Percentiles rank a stretch among this genome's conserved stretches.
phyloP scores from a whole-genome alignment of 768 basidiomycete species.

The Psilocybe cyanescens region DNA sequence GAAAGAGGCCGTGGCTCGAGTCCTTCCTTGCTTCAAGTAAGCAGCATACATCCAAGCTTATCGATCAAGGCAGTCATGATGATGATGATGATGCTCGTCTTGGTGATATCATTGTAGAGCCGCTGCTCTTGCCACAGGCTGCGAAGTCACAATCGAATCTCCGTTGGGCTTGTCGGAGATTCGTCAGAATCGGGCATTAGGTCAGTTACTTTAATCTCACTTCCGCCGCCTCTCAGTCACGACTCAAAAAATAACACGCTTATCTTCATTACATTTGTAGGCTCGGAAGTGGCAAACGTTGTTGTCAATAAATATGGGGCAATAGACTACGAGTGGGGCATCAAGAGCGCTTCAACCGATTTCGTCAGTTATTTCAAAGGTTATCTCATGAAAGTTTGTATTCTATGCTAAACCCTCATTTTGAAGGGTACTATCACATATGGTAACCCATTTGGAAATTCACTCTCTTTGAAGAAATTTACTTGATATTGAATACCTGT shows the following conservation, averaged over 20 bases:
- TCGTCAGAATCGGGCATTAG: slow-evolving; percentile 67
- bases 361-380: slow-evolving; percentile 56
- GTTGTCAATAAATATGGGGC: slow-evolving; percentile 64
- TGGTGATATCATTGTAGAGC: slow-evolving; percentile 43
- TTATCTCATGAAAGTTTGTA: neutral
- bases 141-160: slow-evolving; percentile 47
- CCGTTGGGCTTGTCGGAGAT: slow-evolving; percentile 49
- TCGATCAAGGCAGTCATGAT: neutral
- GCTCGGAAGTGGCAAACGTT: slow-evolving; percentile 65
- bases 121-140: slow-evolving; percentile 69
- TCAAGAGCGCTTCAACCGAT: slow-evolving; percentile 76
- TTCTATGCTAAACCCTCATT: neutral
- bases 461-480: neutral
- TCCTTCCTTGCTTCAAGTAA: slow-evolving; percentile 75
- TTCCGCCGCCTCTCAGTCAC: neutral
- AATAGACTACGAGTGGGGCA: slow-evolving; percentile 70
- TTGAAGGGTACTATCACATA: slow-evolving; percentile 77
- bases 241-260: neutral
- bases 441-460: slow-evolving; percentile 39
- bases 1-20: slow-evolving; percentile 57
- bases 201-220: slow-evolving; percentile 32
- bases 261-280: slow-evolving; percentile 34
- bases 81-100: neutral
- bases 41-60: slow-evolving; percentile 20
- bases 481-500: neutral